Conservation (phyloP, 768 basidiomycete species). For the Pulveroboletus sp. region DNA sequence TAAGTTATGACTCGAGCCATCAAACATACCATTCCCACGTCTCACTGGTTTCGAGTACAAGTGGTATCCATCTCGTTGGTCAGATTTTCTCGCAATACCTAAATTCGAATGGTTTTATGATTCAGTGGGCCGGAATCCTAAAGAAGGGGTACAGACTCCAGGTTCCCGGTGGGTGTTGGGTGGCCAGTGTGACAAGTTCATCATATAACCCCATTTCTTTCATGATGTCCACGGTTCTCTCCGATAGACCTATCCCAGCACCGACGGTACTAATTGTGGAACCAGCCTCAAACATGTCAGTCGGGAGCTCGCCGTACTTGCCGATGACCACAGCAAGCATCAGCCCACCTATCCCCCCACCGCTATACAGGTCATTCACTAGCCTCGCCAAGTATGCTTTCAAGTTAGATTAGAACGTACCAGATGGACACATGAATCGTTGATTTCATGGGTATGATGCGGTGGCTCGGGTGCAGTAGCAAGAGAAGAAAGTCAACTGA, state of each 20-base stretch:
- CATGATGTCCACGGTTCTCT: conserved; percentile 42
- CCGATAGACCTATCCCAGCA: conserved; percentile 45
- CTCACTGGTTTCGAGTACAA: conserved; percentile 30
- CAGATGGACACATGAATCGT: conserved; percentile 16
- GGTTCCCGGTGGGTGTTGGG: conserved; percentile 16
- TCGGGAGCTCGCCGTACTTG: conserved; percentile 23
- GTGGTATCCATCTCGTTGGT: conserved; percentile 31
- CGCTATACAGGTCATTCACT: conserved; percentile 5
- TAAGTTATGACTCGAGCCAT: no score
- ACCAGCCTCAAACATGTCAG: conserved; percentile 44
- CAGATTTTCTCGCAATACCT: conserved; percentile 31
- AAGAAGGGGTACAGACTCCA: conserved; percentile 8
- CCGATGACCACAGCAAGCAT: conserved; percentile 30
- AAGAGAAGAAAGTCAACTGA: no score
- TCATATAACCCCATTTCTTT: conserved; percentile 37
- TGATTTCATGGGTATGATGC: conserved; percentile 8
- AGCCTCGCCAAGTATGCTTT: no score
- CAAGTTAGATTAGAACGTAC: neutral
- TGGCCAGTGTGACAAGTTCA: conserved; percentile 22
- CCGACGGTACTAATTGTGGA: conserved; percentile 39
- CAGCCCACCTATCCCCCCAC: conserved; percentile 39
- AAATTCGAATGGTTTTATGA: conserved; percentile 1
- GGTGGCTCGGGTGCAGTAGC: no score
- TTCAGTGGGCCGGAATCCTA: neutral
- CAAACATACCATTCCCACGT: conserved; percentile 25